Evolutionary conservation across 768 basidiomycete species (phyloP).

Genomic region (Termitomyces sp.): DNA sequence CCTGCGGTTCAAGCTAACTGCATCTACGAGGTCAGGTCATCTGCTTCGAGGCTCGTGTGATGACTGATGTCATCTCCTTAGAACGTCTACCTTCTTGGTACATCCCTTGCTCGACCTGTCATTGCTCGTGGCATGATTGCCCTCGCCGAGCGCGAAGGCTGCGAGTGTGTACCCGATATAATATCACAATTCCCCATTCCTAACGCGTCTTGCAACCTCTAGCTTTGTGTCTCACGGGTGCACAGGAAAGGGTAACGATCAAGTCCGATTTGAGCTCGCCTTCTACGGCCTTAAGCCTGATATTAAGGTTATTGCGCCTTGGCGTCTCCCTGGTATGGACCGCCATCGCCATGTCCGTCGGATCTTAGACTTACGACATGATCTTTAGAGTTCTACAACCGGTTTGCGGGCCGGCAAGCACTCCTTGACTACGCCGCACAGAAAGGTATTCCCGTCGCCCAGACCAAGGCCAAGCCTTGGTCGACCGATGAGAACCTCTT

Average conservation of each 20-base stretch:
- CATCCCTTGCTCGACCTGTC: constrained; percentile 96
- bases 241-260: constrained; percentile 99
- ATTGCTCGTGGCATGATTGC: constrained; percentile 99
- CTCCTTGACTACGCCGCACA: constrained; percentile 87
- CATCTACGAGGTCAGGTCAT: constrained; percentile 83
- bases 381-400: constrained; percentile 85
- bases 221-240: constrained; percentile 98
- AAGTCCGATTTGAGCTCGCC: constrained; percentile 98
- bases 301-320: constrained; percentile 98
- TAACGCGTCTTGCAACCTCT: neutral
- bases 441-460: constrained; percentile 88
- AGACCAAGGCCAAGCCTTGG: constrained; percentile 98
- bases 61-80: constrained; percentile 26
- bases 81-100: constrained; percentile 97
- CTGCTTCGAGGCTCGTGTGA: constrained; percentile 1
- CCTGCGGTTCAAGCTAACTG: constrained; percentile 98
- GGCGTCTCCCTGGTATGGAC: constrained; percentile 85
- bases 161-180: constrained; percentile 69
- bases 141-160: constrained; percentile 84
- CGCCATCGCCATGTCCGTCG: neutral
- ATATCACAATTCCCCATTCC: neutral
- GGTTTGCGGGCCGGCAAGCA: constrained; percentile 93
- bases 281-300: constrained; percentile 98
- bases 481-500: constrained; percentile 99
- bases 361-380: constrained; percentile 1